Evolutionary conservation across 2,329 filamentous ascomycete species (phyloP).

Genomic region (Aspergillus spinulosporus): DNA sequence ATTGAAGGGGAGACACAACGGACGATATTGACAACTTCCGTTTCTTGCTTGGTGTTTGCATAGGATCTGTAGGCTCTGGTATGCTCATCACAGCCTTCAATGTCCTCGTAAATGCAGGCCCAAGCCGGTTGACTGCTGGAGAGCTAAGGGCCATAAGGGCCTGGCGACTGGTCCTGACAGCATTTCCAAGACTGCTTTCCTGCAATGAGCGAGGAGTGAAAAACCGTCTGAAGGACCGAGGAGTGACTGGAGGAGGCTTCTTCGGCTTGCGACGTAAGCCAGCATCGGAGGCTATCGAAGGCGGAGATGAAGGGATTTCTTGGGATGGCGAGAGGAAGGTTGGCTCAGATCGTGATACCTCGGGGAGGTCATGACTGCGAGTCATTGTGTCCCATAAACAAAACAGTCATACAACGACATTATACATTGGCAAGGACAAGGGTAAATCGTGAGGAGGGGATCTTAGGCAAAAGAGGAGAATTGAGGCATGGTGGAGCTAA

Average conservation of each 20-base stretch:
- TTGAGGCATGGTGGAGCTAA: conserved; percentile 26
- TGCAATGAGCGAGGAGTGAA: conserved; percentile 51
- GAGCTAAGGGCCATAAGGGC: conserved; percentile 47
- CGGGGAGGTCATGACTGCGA: conserved; percentile 32
- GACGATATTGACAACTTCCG: conserved; percentile 49
- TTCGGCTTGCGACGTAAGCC: conserved; percentile 40
- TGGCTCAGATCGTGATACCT: conserved; percentile 38
- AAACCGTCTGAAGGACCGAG: conserved; percentile 53
- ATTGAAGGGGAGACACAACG: conserved; percentile 50
- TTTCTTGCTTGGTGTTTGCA: conserved; percentile 47
- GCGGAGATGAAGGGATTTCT: conserved; percentile 45
- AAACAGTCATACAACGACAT: conserved; percentile 24
- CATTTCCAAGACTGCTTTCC: conserved; percentile 35
- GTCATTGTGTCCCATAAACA: conserved; percentile 33
- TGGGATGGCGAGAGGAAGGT: conserved; percentile 33
- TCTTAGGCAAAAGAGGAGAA: conserved; percentile 14
- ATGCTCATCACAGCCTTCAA: conserved; percentile 34
- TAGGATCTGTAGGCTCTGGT: conserved; percentile 32
- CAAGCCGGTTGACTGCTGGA: conserved; percentile 45
- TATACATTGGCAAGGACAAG: conserved; percentile 20
- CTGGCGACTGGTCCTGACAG: conserved; percentile 45
- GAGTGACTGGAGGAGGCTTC: conserved; percentile 51
- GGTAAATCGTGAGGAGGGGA: not conserved
- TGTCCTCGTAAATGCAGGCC: conserved; percentile 43
- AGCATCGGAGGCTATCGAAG: conserved; percentile 42